Conservation (phyloP, 306 rosid genomes). For the Fagus crenata region DNA sequence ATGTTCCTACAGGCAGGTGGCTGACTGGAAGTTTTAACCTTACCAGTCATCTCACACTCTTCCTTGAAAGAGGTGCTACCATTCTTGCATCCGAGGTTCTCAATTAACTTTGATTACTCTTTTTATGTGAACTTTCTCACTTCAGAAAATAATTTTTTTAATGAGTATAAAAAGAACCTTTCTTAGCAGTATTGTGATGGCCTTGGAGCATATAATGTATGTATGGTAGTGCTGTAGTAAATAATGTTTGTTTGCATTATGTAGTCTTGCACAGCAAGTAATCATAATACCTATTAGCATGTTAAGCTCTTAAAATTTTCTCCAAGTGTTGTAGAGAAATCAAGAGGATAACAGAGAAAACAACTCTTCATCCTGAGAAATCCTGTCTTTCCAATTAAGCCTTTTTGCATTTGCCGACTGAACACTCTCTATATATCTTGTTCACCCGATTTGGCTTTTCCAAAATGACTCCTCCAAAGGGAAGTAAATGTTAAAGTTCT, state of each 20-base stretch:
- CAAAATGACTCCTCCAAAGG: neutral
- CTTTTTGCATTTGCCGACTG: no score
- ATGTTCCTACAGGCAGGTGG: conserved; percentile 67
- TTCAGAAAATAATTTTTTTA: neutral
- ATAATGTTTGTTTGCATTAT: no score
- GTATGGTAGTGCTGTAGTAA: neutral
- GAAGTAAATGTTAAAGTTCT: no score
- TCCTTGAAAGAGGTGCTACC: conserved; percentile 58
- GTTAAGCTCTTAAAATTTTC: neutral
- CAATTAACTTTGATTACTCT: neutral
- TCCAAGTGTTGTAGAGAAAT: neutral
- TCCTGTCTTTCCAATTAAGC: no score
- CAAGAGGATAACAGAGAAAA: neutral
- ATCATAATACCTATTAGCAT: neutral
- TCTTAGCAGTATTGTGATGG: conserved; percentile 2
- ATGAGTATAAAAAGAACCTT: neutral
- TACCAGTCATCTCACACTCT: conserved; percentile 71
- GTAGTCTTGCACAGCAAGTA: no score
- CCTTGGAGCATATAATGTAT: neutral
- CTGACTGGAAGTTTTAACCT: conserved; percentile 69
- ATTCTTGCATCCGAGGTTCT: conserved; percentile 65
- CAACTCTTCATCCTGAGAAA: neutral
- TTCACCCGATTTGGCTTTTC: neutral
- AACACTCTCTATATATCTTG: neutral
- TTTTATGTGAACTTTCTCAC: neutral